Conservation (phyloP, 106 monocot species). For the Dactylorhiza incarnata region DNA sequence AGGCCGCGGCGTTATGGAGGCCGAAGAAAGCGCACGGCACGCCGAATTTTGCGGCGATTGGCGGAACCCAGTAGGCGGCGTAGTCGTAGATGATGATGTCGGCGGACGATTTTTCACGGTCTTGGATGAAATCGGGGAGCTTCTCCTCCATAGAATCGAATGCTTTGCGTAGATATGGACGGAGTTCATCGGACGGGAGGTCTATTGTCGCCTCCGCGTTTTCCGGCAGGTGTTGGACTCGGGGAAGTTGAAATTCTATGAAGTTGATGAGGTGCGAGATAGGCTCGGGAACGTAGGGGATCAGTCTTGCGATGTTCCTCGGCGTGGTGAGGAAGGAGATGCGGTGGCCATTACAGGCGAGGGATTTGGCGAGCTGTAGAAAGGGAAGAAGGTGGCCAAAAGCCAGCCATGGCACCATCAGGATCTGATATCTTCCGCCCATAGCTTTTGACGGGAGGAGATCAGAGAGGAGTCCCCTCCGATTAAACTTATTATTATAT, state of each 20-base stretch:
- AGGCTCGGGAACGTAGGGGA: constrained; percentile 13
- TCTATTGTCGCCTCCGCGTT: constrained; percentile 53
- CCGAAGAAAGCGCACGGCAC: constrained; percentile 23
- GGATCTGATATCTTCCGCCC: constrained; percentile 16
- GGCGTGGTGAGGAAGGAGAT: constrained; percentile 65
- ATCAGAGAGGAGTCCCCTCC: no score
- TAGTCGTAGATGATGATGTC: constrained; percentile 56
- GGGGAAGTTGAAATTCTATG: constrained; percentile 34
- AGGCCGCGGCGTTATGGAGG: constrained; percentile 2
- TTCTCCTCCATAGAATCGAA: constrained; percentile 30
- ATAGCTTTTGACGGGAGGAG: no score
- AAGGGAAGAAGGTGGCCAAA: constrained; percentile 60
- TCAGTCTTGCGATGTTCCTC: constrained; percentile 39
- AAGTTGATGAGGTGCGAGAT: constrained; percentile 28
- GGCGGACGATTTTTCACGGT: neutral
- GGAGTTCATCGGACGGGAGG: constrained; percentile 27
- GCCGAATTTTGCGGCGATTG: constrained; percentile 7
- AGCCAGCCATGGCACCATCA: constrained; percentile 57
- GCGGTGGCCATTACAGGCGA: constrained; percentile 39
- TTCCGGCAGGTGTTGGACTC: constrained; percentile 20
- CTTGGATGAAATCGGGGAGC: constrained; percentile 15
- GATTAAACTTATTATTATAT: no score
- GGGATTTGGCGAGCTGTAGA: constrained; percentile 44
- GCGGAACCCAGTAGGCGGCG: constrained; percentile 28
- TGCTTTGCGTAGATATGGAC: constrained; percentile 33